Conservation (phyloP, 257 asterid species). For the Eustoma russellianum region DNA sequence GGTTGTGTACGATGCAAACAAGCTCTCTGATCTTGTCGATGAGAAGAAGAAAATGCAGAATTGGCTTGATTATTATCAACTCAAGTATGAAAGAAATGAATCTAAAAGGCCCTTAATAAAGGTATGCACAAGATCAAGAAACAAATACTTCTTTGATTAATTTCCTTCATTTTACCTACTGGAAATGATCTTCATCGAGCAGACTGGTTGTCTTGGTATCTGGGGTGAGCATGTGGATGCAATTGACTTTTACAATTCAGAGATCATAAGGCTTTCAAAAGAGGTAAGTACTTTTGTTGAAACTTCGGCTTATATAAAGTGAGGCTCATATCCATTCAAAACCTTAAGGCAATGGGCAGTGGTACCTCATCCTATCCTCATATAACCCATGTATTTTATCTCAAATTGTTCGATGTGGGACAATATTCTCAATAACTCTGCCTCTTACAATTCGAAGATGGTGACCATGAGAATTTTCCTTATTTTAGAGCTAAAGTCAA, state of each 20-base stretch:
- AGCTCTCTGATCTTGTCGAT: conserved; percentile 58
- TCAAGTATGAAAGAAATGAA: conserved; percentile 62
- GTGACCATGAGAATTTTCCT: no score
- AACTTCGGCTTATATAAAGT: no score
- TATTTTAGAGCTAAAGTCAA: no score
- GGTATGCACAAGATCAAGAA: conserved; percentile 26
- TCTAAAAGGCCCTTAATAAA: conserved; percentile 46
- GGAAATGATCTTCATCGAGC: conserved; percentile 26
- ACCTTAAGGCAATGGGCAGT: no score
- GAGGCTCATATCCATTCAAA: no score
- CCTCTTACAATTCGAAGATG: not conserved
- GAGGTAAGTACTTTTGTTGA: conserved; percentile 67
- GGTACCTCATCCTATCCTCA: no score
- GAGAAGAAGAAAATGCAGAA: conserved; percentile 65
- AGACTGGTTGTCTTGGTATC: conserved; percentile 87
- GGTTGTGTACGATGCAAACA: conserved; percentile 85
- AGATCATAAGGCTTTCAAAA: conserved; percentile 56
- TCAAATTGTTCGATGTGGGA: no score
- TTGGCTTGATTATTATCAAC: conserved; percentile 86
- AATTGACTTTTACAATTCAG: conserved; percentile 62
- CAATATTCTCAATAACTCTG: no score
- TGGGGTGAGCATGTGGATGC: conserved; percentile 76
- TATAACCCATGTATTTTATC: no score
- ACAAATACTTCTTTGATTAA: conserved; percentile 1
- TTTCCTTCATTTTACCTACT: conserved; percentile 7